Evolutionary conservation across 306 rosid genomes (phyloP), one percentile per base, ranked within the genome.

Genomic region (Prunus campanulata): DNA sequence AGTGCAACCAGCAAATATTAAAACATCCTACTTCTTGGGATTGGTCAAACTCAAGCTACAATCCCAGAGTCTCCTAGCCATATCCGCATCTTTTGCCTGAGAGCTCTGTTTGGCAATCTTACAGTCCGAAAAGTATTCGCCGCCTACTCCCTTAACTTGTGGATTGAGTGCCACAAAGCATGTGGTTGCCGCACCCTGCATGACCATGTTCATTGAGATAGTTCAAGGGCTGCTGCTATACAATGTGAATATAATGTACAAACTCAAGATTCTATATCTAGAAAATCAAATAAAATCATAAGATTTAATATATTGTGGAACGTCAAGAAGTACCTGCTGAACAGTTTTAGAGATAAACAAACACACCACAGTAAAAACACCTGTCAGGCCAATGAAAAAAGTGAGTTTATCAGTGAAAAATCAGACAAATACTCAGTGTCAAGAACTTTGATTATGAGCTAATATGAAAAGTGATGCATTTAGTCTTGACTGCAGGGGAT

Each of bases 141-240:
- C 48, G 14, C 32, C 51, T 25, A 66, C 61, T 25, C 62, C 76
- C 63, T 66, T 78, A 42, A 87, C 86, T 63, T 87, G 72, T 44
- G 87, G 88, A 15, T 87, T 78, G 72, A 89, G 63, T 75, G 91
- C 88, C 75, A 77, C 88, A 76, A 85, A 87, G 67, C 91, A 89
- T n/a, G 88, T 83, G 67, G 93, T 89, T 68, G 93, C 89, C 50
- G 91, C 90, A 66, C 93, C 93, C 91, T 89, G 42, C 42, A 79
- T 84, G 46, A 74, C 15, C 65, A 5, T 13, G 49, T 35, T 61
- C 47, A 61, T 9, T 59, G 30, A 20, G 7, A 24, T 42, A 56
- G 20, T 56, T 55, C 15, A 35, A 55, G 51, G 54, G 59, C 35
- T 44, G 75, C 1, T 55, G 22, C n/a, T n/a, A 8, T 55, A n/a